These are phyloP conservation scores for Magnusiomyces sp. DNA, from an alignment of 1,139 yeast genomes.

Conservation along the genomic window DNA sequence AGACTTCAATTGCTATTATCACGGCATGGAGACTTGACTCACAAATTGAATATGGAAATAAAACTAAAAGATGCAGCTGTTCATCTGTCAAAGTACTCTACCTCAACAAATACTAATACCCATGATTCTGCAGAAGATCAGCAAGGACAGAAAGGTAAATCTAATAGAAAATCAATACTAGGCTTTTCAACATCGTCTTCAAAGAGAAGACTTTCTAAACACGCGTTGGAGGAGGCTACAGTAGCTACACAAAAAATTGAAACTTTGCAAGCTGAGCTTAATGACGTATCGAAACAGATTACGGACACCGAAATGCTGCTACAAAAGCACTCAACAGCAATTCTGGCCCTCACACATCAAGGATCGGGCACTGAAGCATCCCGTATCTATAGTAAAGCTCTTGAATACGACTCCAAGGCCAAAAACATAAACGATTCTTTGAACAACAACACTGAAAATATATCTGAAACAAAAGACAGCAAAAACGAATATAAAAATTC, in stretches of 20 bases:
- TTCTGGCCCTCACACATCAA: constrained; percentile 26
- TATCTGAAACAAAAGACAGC: no score
- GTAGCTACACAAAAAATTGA: constrained; percentile 23
- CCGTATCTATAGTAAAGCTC: neutral
- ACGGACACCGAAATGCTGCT: constrained; percentile 20
- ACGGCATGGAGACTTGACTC: constrained; percentile 23
- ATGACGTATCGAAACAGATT: constrained; percentile 19
- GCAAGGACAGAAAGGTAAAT: neutral
- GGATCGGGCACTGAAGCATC: constrained; percentile 14
- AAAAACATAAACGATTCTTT: no score
- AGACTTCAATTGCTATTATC: constrained; percentile 22
- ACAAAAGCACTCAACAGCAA: constrained; percentile 28
- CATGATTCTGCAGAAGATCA: neutral
- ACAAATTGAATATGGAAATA: constrained; percentile 27
- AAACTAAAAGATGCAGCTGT: constrained; percentile 32
- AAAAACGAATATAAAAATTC: no score
- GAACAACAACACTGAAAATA: no score
- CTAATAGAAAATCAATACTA: neutral
- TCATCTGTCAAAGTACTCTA: constrained; percentile 20
- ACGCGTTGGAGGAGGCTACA: constrained; percentile 31
- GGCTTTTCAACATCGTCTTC: no score
- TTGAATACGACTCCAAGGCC: no score
- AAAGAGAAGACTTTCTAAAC: constrained; percentile 20
- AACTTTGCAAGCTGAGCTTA: constrained; percentile 19
- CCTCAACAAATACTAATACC: neutral